phyloP scores from a whole-genome alignment of 1,139 yeast species.

The Pichia terricola region DNA sequence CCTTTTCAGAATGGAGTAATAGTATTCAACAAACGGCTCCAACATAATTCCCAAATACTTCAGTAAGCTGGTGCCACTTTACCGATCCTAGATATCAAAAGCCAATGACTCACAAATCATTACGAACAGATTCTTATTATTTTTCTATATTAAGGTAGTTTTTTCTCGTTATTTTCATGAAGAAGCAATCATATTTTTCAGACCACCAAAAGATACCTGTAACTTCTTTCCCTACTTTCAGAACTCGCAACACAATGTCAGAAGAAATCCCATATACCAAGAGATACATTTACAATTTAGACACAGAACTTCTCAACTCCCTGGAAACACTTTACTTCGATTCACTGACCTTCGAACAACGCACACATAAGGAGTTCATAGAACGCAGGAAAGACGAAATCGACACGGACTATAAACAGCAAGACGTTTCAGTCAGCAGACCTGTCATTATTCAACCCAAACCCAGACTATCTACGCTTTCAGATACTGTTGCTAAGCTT shows the following conservation, averaged over 20 bases:
- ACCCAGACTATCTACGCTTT: not conserved
- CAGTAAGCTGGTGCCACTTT: no score
- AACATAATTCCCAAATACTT: no score
- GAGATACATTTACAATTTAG: conserved; percentile 45
- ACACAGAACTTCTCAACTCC: conserved; percentile 34
- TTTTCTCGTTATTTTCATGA: no score
- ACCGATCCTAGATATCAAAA: no score
- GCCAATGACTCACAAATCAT: no score
- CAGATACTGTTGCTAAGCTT: conserved; percentile 2
- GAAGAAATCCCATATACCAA: conserved; percentile 27
- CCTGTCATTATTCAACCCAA: conserved; percentile 5
- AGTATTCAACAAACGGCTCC: no score
- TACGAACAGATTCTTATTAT: no score
- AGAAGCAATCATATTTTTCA: no score
- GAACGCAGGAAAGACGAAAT: conserved; percentile 11
- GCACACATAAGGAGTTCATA: conserved; percentile 15
- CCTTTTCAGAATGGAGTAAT: no score
- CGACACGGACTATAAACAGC: conserved; percentile 9
- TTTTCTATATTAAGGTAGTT: no score
- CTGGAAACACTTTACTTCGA: conserved; percentile 52
- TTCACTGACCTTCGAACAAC: conserved; percentile 31
- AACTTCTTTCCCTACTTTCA: no score
- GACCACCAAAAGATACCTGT: no score
- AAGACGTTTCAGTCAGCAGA: not conserved
- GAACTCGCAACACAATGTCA: conserved; percentile 1